Base-by-base conservation (phyloP, 805 yeast species). In the Spathaspora boniae region DNA sequence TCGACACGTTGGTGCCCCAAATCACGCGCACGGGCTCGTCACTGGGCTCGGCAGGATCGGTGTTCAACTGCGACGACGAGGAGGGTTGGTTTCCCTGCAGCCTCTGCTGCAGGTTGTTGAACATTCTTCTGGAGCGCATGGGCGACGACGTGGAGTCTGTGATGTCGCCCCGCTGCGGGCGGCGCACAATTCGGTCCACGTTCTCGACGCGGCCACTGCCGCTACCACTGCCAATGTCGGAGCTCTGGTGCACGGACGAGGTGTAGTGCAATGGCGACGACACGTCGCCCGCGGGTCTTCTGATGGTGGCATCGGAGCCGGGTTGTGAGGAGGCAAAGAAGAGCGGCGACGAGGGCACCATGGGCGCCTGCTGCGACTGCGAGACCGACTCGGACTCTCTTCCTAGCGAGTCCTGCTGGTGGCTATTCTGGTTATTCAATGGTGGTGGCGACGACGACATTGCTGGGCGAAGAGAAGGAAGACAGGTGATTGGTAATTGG, bases 1-100 rank as follows among this genome's bases (percentile, higher is more conserved):
- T 89, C 31, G 94, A 83, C 18, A 93, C 96, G 54, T 91, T 88
- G 1, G 98, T 93, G 61, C 98, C 98, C 98, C 98, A 93, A 52
- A 93, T 91, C 36, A 93, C 95, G 51, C 94, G 75, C 16, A 80
- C 78, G 0, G 95, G 95, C 45, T 84, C 96, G 35, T 76, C 77
- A 16, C 34, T 38, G 22, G 8, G 19, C 15, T 48, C 56, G 28
- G 38, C 39, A 12, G 48, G 45, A 22, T 60, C 68, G 7, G 62
- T 47, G 37, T 44, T 48, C 12, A 60, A 48, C 28, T 54, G 52
- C 7, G 66, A 53, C 9, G 63, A 54, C 4, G 23, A 19, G 11
- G 60, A 50, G 11, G 34, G 33, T 26, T 33, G 34, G 22, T 23
- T 43, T 34, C 9, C 44, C 27, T 16, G 29, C 37, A 4, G 43